These are phyloP conservation scores for Curvularia verruculosa DNA, from an alignment of 2,329 filamentous ascomycete species.

Conservation along the genomic window DNA sequence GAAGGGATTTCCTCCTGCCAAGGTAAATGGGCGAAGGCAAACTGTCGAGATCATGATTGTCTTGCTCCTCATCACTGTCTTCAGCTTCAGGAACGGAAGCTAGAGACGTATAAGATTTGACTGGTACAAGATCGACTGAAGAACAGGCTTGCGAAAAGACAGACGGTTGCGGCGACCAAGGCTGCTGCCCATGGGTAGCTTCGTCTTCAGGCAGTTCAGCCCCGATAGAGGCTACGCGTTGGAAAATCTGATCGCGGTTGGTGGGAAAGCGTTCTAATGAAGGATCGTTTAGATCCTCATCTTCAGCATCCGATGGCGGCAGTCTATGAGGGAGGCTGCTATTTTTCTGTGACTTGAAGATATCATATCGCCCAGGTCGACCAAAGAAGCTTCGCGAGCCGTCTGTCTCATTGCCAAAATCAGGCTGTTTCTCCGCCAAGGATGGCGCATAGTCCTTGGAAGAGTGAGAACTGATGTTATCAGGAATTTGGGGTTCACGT, in stretches of 20 bases:
- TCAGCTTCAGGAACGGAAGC: constrained; percentile 35
- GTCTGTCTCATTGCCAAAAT: constrained; percentile 21
- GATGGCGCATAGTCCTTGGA: constrained; percentile 18
- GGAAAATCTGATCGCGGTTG: constrained; percentile 35
- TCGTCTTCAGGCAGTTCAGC: constrained; percentile 37
- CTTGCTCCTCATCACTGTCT: constrained; percentile 28
- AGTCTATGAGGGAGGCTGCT: constrained; percentile 37
- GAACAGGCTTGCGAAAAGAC: constrained; percentile 40
- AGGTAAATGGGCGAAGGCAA: constrained; percentile 30
- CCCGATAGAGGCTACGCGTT: constrained; percentile 37
- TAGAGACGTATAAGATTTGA: constrained; percentile 37
- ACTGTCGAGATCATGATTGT: constrained; percentile 19
- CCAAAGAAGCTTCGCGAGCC: constrained; percentile 17
- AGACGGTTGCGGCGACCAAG: constrained; percentile 33
- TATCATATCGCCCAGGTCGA: constrained; percentile 12
- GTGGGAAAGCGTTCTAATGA: constrained; percentile 40
- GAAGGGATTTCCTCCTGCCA: constrained; percentile 8
- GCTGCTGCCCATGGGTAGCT: constrained; percentile 15
- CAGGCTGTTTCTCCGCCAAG: constrained; percentile 12
- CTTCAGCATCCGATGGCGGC: constrained; percentile 38
- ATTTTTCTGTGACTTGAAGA: constrained; percentile 30
- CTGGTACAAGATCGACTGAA: constrained; percentile 36
- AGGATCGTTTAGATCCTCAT: constrained; percentile 35
- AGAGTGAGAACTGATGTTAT: constrained; percentile 23
- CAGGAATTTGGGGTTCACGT: constrained; percentile 18